Evolutionary conservation across 225 moss, liverwort and hornwort species (phyloP).

Genomic region (Pseudisothecium myosuroides): DNA sequence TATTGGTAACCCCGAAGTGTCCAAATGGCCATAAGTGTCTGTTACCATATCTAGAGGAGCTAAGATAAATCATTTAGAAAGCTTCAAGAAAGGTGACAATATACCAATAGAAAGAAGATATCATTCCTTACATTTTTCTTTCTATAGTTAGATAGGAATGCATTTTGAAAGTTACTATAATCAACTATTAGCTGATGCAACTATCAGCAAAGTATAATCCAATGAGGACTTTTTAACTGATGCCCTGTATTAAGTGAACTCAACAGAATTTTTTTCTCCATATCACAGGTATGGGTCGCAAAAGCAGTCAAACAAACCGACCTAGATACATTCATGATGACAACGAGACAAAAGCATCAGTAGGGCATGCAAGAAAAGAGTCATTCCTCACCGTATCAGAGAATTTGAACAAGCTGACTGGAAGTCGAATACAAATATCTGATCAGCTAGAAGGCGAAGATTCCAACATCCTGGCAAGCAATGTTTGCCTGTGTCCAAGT

Average conservation of each 20-base stretch:
- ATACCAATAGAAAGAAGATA: background rate
- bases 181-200: background rate
- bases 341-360: background rate
- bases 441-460: conserved; percentile 25
- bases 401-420: background rate
- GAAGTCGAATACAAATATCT: background rate
- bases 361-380: background rate
- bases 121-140: background rate
- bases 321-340: background rate
- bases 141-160: background rate
- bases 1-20: background rate
- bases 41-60: background rate
- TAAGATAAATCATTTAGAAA: background rate
- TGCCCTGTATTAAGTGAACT: background rate
- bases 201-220: background rate
- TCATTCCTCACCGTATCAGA: background rate
- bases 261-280: background rate
- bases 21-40: background rate
- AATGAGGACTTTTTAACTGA: background rate
- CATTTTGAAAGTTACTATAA: background rate
- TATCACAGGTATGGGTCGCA: background rate
- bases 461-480: conserved; percentile 38
- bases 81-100: background rate
- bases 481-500: conserved; percentile 39
- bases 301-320: background rate